Conservation (phyloP, 129 eudicot genomes). For the Flaveria linearis region DNA sequence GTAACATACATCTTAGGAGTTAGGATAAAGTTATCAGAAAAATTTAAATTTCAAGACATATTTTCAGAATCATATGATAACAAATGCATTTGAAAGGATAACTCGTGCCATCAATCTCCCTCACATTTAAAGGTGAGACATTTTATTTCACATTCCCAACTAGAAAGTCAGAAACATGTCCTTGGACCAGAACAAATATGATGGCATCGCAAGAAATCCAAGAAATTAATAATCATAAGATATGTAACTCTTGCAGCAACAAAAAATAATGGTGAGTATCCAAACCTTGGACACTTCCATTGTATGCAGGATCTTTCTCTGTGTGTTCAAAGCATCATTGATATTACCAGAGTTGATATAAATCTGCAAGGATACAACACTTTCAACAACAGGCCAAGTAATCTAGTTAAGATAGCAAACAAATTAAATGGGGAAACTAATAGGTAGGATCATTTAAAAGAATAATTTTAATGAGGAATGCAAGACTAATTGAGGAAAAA, state of each 20-base stretch:
- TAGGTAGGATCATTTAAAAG: neutral
- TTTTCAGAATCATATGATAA: slow-evolving; percentile 7
- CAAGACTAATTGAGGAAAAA: neutral
- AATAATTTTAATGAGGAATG: neutral
- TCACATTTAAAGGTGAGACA: neutral
- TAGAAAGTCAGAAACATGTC: slow-evolving; percentile 13
- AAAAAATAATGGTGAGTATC: slow-evolving; percentile 7
- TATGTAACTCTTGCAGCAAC: slow-evolving; percentile 10
- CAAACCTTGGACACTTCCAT: slow-evolving; percentile 84
- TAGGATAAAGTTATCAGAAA: neutral
- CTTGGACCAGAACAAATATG: neutral
- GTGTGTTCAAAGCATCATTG: slow-evolving; percentile 60
- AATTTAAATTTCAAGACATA: neutral
- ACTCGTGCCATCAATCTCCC: neutral
- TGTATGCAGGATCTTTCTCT: slow-evolving; percentile 71
- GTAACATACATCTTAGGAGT: neutral
- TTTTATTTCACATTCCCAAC: slow-evolving; percentile 2
- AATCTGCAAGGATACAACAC: slow-evolving; percentile 45
- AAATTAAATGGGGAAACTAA: neutral
- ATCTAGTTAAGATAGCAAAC: neutral
- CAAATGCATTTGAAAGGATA: neutral
- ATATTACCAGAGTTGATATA: slow-evolving; percentile 53
- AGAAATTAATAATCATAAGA: neutral
- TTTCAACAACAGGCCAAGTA: slow-evolving; percentile 8
- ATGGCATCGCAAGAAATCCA: slow-evolving; percentile 9